A percentile compares a stretch with the other conserved stretches of the same genome.
Conservation (phyloP, 108 stramenopile genomes). For the Aurantiochytrium sp. region DNA sequence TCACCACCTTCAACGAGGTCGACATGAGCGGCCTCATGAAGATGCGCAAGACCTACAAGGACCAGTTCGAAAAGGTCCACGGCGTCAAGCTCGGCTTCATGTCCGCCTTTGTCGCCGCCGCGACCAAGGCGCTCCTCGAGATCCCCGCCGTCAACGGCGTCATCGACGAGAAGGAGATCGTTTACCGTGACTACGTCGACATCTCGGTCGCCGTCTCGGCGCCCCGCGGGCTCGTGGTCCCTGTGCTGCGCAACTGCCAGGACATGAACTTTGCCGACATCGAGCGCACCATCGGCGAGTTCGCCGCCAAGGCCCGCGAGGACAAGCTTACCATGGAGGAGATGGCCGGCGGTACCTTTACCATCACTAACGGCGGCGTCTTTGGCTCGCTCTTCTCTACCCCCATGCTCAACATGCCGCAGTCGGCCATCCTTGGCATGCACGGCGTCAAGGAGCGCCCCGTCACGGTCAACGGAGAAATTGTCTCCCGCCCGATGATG, state of each 20-base stretch:
- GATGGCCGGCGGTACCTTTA: slow-evolving; percentile 99
- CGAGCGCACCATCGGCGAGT: slow-evolving; percentile 88
- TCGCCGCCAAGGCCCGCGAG: slow-evolving; percentile 80
- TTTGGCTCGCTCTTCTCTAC: slow-evolving; percentile 98
- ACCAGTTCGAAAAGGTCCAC: slow-evolving; percentile 89
- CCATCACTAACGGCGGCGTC: slow-evolving; percentile 99
- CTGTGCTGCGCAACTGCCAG: slow-evolving; percentile 94
- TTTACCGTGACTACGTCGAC: slow-evolving; percentile 95
- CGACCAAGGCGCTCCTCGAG: slow-evolving; percentile 81
- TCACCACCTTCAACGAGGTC: slow-evolving; percentile 98
- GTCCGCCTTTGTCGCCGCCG: slow-evolving; percentile 93
- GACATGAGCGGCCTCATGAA: slow-evolving; percentile 97
- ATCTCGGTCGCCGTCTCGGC: slow-evolving; percentile 93
- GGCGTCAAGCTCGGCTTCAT: slow-evolving; percentile 98
- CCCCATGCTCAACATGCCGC: slow-evolving; percentile 99
- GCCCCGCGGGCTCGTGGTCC: slow-evolving; percentile 93
- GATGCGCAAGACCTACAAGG: slow-evolving; percentile 87
- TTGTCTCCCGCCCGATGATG: slow-evolving; percentile 99
- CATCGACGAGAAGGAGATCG: slow-evolving; percentile 98
- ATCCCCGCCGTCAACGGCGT: slow-evolving; percentile 95
- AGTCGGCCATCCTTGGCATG: slow-evolving; percentile 99
- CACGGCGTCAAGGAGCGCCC: slow-evolving; percentile 98
- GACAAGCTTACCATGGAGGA: slow-evolving; percentile 82
- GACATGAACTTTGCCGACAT: slow-evolving; percentile 93
- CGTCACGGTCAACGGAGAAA: slow-evolving; percentile 81